A percentile compares a stretch with the other conserved stretches of the same genome.
phyloP scores from a whole-genome alignment of 352 stramenopile species.

The Phytophthora aleatoria region DNA sequence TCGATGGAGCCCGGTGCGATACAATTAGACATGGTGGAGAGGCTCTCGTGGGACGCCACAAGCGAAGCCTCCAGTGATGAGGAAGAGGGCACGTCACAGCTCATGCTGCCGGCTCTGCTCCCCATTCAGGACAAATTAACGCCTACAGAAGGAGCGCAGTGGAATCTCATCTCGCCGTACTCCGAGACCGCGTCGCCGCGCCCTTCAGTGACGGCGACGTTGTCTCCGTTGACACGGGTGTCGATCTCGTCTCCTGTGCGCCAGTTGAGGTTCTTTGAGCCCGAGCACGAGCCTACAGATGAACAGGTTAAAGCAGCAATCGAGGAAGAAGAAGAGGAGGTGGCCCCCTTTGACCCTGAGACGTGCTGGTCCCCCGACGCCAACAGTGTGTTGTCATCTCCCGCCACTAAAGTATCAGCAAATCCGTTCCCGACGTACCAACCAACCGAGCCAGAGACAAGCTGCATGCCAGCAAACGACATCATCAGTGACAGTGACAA shows the following conservation, averaged over 20 bases:
- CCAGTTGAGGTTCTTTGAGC: constrained; percentile 30
- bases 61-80: constrained; percentile 23
- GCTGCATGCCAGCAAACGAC: constrained; percentile 1
- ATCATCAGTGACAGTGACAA: constrained; percentile 19
- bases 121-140: constrained; percentile 14
- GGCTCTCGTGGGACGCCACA: constrained; percentile 33
- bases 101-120: constrained; percentile 13
- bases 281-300: constrained; percentile 21
- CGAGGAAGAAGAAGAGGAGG: constrained; percentile 18
- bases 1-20: constrained; percentile 7
- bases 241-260: constrained; percentile 27
- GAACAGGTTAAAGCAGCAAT: constrained; percentile 16
- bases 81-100: constrained; percentile 7
- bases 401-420: neutral
- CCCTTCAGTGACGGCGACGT: neutral
- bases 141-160: constrained; percentile 20
- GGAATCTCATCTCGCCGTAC: constrained; percentile 62
- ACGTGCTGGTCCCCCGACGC: constrained; percentile 27
- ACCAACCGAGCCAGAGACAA: constrained; percentile 6
- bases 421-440: constrained; percentile 26
- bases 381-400: constrained; percentile 19
- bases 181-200: constrained; percentile 34
- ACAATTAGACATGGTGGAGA: constrained; percentile 22
- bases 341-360: constrained; percentile 19
- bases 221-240: constrained; percentile 25